phyloP scores from a whole-genome alignment of 2,329 filamentous ascomycete genomes.

The Calonectria leucothoes region DNA sequence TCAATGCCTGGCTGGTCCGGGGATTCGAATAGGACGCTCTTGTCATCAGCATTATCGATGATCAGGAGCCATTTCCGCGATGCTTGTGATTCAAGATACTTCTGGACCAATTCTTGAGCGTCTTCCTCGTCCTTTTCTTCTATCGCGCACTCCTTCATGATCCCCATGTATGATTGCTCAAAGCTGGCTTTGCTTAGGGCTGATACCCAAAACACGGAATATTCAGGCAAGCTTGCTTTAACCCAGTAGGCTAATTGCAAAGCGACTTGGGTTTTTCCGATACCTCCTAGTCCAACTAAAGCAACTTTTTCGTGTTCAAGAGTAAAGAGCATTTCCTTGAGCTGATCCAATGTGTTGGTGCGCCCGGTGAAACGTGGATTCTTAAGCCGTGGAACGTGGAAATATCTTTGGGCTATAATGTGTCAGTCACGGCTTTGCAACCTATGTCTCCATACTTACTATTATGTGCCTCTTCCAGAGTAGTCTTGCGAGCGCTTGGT shows the following conservation, averaged over 20 bases:
- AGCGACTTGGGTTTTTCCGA: constrained; percentile 30
- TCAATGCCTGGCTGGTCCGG: constrained; percentile 23
- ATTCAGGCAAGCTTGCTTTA: constrained; percentile 47
- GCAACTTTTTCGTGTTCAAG: constrained; percentile 31
- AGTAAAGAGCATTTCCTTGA: constrained; percentile 17
- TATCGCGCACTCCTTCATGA: background rate
- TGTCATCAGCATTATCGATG: constrained; percentile 56
- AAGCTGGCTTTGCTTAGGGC: constrained; percentile 51
- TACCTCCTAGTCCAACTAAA: constrained; percentile 25
- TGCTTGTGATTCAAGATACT: constrained; percentile 39
- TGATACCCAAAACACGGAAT: constrained; percentile 58
- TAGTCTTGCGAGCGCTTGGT: background rate
- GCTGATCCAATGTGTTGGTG: background rate
- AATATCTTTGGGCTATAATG: background rate
- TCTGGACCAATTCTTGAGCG: background rate
- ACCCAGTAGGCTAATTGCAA: constrained; percentile 38
- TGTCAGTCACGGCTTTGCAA: background rate
- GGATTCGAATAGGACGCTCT: constrained; percentile 31
- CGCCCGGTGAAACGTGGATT: background rate
- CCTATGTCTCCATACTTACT: background rate
- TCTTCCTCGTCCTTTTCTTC: background rate
- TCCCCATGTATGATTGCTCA: constrained; percentile 48
- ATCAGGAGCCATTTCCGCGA: constrained; percentile 53
- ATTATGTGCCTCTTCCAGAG: background rate
- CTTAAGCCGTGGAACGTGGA: background rate